phyloP scores from a whole-genome alignment of 2,329 filamentous ascomycete genomes.

The Dactylonectria estremocensis region DNA sequence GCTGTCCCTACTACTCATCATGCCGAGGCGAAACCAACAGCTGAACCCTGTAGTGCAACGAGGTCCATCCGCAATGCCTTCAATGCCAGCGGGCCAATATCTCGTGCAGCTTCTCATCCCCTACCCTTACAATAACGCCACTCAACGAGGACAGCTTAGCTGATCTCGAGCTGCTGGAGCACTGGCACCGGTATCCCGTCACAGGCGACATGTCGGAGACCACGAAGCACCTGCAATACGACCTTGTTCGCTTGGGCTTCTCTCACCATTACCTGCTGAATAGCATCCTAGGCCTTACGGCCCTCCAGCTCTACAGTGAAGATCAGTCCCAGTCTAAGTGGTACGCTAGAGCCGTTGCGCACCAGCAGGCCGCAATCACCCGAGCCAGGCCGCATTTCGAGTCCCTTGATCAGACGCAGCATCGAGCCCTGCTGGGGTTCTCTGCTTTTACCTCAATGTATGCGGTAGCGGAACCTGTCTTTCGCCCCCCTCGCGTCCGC shows the following conservation, averaged over 20 bases:
- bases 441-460: constrained; percentile 17
- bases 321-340: constrained; percentile 13
- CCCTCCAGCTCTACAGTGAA: constrained; percentile 17
- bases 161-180: constrained; percentile 19
- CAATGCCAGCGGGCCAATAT: constrained; percentile 10
- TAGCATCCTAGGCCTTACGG: constrained; percentile 16
- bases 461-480: neutral
- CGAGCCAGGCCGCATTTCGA: constrained; percentile 20
- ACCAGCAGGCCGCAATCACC: constrained; percentile 17
- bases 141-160: constrained; percentile 16
- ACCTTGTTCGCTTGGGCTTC: constrained; percentile 16
- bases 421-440: constrained; percentile 12
- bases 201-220: neutral
- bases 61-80: constrained; percentile 17
- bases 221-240: neutral
- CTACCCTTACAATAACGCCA: neutral
- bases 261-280: constrained; percentile 23
- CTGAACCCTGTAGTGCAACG: constrained; percentile 9
- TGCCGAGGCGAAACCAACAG: neutral
- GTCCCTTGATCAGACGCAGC: constrained; percentile 1
- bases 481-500: neutral
- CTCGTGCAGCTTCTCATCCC: constrained; percentile 10
- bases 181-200: constrained; percentile 13
- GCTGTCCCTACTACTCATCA: neutral
- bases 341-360: constrained; percentile 18